Evolutionary conservation across 345 rosid genomes (phyloP).

Genomic region (Citrus cavaleriei): DNA sequence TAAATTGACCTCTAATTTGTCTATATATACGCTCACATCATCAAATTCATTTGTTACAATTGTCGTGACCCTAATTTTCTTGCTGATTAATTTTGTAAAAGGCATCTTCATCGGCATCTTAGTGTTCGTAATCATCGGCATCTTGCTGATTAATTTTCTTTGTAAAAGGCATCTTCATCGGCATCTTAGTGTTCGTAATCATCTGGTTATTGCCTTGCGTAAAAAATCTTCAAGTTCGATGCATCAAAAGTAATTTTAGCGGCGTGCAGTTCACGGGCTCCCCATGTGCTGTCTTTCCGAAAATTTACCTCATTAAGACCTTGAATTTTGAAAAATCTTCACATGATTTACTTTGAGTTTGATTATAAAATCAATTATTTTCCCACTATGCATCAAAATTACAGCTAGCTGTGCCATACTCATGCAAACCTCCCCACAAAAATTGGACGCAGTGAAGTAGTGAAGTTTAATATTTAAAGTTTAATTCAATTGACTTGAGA

Average conservation of each 20-base stretch:
- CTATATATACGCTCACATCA: not conserved
- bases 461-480: not conserved
- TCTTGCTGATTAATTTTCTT: not conserved
- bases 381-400: not conserved
- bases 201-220: not conserved
- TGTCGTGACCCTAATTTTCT: not conserved
- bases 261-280: constrained; percentile 4
- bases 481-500: not conserved
- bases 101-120: not conserved
- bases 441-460: not conserved
- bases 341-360: constrained; percentile 4
- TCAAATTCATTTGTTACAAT: not conserved
- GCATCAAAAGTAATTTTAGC: not conserved
- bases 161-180: not conserved
- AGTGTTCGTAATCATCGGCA: not conserved
- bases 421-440: not conserved
- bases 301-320: not conserved
- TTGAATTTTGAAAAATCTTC: not conserved
- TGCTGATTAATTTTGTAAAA: not conserved
- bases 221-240: not conserved
- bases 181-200: not conserved
- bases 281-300: not conserved
- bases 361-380: not conserved
- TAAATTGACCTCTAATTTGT: not conserved
- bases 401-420: not conserved